Evolutionary conservation across 2,329 filamentous ascomycete genomes (phyloP), one percentile per base, ranked within the genome.

Genomic region (Aphanoascus verrucosus): DNA sequence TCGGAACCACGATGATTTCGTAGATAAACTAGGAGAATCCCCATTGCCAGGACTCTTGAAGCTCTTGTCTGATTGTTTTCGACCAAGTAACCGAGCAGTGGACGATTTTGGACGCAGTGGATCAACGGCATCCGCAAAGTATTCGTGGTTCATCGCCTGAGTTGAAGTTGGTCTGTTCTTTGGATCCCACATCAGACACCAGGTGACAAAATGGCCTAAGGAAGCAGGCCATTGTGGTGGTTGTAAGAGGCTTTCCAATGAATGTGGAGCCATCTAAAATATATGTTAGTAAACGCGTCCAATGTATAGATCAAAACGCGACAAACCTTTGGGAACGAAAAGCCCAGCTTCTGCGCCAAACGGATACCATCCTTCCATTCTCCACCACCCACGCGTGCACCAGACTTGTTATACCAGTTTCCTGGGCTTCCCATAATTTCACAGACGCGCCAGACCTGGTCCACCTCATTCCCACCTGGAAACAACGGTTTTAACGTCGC

Each of bases 391-490:
- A 98, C 87, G 60, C 84, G 86, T 23, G 78, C 77, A 20, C 90
- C 90, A 4, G 86, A 77, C 71, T 96, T 96, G 76, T 87, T 58
- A 68, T 94, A 93, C 93, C 93, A 98, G 72, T 91, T 91, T 43
- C 93, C 93, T 2, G 93, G 93, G 72, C 91, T 97, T 48, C 93
- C 93, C 93, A 98, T 98, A 55, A 98, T 95, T 69, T 98, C 93
- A 67, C 93, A 98, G 0, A 98, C 88, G 61, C 93, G 84, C 93
- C 93, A 98, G 1, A 98, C 93, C 69, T 98, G 93, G 63, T 98
- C 93, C 1, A 98, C 93, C 73, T 98, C 93, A 67, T 98, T 98
- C 65, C 89, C 88, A 62, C 93, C 93, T 9, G 93, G 93, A 76
- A 98, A 98, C 9, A 98, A 75, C 15, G 93, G 93, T 74, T 97